Evolutionary conservation across 495 filamentous ascomycete genomes (phyloP).

Genomic region (Penicillium coffeae): DNA sequence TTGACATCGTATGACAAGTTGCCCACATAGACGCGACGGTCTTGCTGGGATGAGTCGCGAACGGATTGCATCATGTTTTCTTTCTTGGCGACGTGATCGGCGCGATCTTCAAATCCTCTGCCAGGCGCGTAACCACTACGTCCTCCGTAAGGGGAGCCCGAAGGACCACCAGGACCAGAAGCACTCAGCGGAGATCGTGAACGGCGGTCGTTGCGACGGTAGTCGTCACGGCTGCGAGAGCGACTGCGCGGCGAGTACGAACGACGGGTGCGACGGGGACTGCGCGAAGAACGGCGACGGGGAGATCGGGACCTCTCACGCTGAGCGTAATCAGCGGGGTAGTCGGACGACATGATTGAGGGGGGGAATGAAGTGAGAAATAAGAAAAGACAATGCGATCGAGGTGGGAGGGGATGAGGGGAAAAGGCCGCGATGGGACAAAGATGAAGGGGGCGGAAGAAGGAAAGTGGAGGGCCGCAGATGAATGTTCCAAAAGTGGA

Average conservation of each 20-base stretch:
- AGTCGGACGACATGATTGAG: slow-evolving; percentile 30
- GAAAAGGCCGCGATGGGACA: slow-evolving; percentile 6
- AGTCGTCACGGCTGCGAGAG: slow-evolving; percentile 86
- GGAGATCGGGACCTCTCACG: slow-evolving; percentile 94
- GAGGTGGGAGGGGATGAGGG: slow-evolving; percentile 17
- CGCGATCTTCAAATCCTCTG: slow-evolving; percentile 78
- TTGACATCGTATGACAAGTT: slow-evolving; percentile 99
- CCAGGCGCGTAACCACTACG: slow-evolving; percentile 58
- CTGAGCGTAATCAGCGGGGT: slow-evolving; percentile 52
- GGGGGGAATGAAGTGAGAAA: slow-evolving; percentile 18
- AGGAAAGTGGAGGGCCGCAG: slow-evolving; percentile 2
- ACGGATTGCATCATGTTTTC: slow-evolving; percentile 95
- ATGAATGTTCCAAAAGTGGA: not conserved
- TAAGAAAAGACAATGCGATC: slow-evolving; percentile 7
- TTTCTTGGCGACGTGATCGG: slow-evolving; percentile 70
- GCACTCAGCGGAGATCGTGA: slow-evolving; percentile 84
- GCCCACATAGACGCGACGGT: slow-evolving; percentile 98
- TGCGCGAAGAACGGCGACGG: slow-evolving; percentile 75
- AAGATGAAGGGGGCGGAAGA: slow-evolving; percentile 3
- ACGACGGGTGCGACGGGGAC: slow-evolving; percentile 68
- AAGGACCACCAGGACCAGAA: slow-evolving; percentile 65
- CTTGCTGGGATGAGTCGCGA: slow-evolving; percentile 92
- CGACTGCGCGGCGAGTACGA: slow-evolving; percentile 93
- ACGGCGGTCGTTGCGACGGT: slow-evolving; percentile 74
- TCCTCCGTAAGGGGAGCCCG: slow-evolving; percentile 54